A percentile compares a stretch with the other conserved stretches of the same genome.
Conservation (phyloP, 2,329 filamentous ascomycete genomes). For the Pseudogymnoascus sp. region DNA sequence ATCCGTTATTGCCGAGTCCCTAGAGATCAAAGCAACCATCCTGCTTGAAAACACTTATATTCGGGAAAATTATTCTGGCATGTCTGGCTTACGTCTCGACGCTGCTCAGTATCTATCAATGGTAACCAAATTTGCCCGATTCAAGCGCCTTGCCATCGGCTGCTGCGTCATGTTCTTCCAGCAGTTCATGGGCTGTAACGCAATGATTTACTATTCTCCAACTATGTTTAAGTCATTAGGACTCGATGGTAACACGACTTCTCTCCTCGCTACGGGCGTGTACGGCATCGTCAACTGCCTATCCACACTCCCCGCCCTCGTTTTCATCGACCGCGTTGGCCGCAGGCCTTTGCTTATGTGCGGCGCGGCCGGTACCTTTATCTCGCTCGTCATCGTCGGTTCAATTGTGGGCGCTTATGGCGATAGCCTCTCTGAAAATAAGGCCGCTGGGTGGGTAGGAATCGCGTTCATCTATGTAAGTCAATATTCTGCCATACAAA, state of each 20-base stretch:
- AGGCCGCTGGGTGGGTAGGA: conserved; percentile 48
- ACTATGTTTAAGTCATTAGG: conserved; percentile 39
- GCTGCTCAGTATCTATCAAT: conserved; percentile 16
- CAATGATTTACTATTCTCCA: conserved; percentile 35
- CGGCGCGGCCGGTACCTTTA: conserved; percentile 41
- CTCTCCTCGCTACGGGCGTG: conserved; percentile 49
- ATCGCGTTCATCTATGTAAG: conserved; percentile 48
- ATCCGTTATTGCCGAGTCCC: conserved; percentile 45
- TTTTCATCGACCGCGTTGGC: conserved; percentile 27
- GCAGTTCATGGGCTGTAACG: conserved; percentile 25
- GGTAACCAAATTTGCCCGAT: conserved; percentile 16
- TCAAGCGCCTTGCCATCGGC: conserved; percentile 19
- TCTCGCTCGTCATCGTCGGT: conserved; percentile 49
- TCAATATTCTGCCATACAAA: background rate
- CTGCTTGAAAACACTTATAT: conserved; percentile 48
- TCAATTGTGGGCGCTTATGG: conserved; percentile 43
- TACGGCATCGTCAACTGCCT: conserved; percentile 49
- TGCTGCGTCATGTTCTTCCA: conserved; percentile 27
- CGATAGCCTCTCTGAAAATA: conserved; percentile 37
- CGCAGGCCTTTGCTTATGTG: conserved; percentile 34
- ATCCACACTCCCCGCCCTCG: conserved; percentile 31
- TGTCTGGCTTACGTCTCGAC: conserved; percentile 16
- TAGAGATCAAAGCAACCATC: conserved; percentile 51
- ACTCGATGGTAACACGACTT: conserved; percentile 35
- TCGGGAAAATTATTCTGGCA: conserved; percentile 39